Base-by-base conservation (phyloP, 768 basidiomycete genomes). In the Sutorius australiensis region DNA sequence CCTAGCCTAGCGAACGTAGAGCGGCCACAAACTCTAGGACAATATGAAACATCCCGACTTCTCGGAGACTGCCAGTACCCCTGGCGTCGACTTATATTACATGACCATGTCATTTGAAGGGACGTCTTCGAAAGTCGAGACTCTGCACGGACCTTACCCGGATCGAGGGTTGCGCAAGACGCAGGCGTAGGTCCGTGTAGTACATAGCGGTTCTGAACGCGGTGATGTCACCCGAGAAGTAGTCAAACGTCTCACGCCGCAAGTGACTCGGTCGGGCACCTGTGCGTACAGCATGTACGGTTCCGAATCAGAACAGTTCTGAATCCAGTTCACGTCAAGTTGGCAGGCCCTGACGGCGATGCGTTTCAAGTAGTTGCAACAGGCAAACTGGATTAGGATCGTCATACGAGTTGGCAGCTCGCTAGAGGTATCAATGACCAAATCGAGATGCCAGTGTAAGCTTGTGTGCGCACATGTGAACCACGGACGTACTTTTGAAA, bases 71-170 rank as follows among this genome's bases (percentile, higher is more conserved):
- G 6, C 34, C 34, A 16, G 34, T 12, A 14, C 9, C 21, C 24
- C 24, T 32, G 19, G 14, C 46, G 24, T 24, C 24, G 4, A 24
- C 24, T 24, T 24, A 39, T 39, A 39, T 39, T 40, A 32, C n/a
- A 32, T 12, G 46, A 36, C 14, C 13, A 5, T 21, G n/a, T 9
- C 17, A 5, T 21, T 24, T 9, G 17, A 17, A 3, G 12, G 37
- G 21, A 6, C 17, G 19, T 17, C 46, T 31, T 42, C 45, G 44
- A 44, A n/a, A 45, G 47, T 50, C 61, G 33, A 63, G 60, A 48
- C 50, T n/a, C 4, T 9, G 16, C 5, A 14, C 48, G 61, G 58
- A 61, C 48, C 61, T 48, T 41, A 40, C 40, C 46, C 54, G 43
- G 6, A 39, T 61, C 49, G 49, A 48, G 58, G 52, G 52, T 41